These are phyloP conservation scores for Prinsepia uniflora DNA, from an alignment of 306 rosid species.

Conservation along the genomic window DNA sequence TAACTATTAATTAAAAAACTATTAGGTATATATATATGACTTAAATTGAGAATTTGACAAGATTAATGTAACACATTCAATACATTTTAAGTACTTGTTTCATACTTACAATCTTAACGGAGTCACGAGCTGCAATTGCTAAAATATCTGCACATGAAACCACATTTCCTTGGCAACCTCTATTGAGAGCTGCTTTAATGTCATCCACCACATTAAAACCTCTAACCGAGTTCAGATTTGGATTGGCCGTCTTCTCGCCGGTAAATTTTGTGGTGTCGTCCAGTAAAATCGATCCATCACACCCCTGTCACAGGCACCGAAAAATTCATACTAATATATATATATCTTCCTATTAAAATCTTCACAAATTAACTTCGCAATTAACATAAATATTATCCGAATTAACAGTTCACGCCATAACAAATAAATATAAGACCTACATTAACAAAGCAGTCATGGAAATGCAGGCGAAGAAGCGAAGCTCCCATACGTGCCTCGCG, in stretches of 20 bases:
- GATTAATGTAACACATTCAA: too few relatives aligned
- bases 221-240: constrained; percentile 36
- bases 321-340: too few relatives aligned
- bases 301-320: constrained; percentile 35
- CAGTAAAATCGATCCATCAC: constrained; percentile 63
- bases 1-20: too few relatives aligned
- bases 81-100: background rate
- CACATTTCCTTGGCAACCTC: constrained; percentile 19
- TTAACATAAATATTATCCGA: too few relatives aligned
- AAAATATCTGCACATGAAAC: constrained; percentile 41
- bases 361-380: too few relatives aligned
- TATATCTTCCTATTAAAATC: too few relatives aligned
- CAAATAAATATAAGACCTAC: constrained; percentile 5
- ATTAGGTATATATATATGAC: too few relatives aligned
- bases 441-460: constrained; percentile 35
- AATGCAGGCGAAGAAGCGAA: constrained; percentile 32
- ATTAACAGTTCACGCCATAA: too few relatives aligned
- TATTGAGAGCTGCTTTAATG: constrained; percentile 21
- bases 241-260: constrained; percentile 52
- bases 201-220: constrained; percentile 31
- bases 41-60: too few relatives aligned
- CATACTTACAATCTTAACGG: constrained; percentile 26
- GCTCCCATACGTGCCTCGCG: constrained; percentile 36
- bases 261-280: constrained; percentile 40
- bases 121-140: constrained; percentile 44